A percentile compares a stretch with the other conserved stretches of the same genome.
Conservation (phyloP, 768 basidiomycete species). For the Mycena venus region DNA sequence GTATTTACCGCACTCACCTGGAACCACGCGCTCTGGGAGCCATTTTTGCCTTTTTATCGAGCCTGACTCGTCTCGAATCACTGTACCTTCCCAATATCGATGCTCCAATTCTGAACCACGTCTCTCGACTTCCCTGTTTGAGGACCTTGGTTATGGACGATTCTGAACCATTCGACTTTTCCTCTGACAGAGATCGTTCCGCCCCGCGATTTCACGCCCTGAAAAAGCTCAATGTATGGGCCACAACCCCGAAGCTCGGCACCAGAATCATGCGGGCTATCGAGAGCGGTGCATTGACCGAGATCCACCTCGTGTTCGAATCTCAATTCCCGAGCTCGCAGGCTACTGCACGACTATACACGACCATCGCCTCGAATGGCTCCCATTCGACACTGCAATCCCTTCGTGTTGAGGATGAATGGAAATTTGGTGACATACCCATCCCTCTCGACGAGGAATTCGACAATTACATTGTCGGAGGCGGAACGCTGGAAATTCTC, state of each 20-base stretch:
- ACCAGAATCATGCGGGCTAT: background rate
- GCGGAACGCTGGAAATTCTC: background rate
- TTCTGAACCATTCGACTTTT: background rate
- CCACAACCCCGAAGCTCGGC: background rate
- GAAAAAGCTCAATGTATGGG: background rate
- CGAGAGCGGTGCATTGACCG: background rate
- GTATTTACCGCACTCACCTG: too few relatives aligned
- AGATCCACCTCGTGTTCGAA: background rate
- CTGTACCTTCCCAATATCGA: background rate
- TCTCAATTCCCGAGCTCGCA: background rate
- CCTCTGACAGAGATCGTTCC: background rate
- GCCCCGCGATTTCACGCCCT: background rate
- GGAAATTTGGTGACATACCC: accelerated
- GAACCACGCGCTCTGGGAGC: too few relatives aligned
- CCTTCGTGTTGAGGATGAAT: background rate
- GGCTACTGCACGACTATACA: background rate
- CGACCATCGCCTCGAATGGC: background rate
- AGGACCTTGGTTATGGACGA: background rate
- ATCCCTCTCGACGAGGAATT: background rate
- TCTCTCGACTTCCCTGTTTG: background rate
- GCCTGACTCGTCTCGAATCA: too few relatives aligned
- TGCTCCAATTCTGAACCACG: background rate
- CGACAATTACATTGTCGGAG: background rate
- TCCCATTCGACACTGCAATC: background rate
- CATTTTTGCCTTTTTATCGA: too few relatives aligned